Conservation (phyloP, 1,139 yeast species). For the Arxiozyma slooffiae region DNA sequence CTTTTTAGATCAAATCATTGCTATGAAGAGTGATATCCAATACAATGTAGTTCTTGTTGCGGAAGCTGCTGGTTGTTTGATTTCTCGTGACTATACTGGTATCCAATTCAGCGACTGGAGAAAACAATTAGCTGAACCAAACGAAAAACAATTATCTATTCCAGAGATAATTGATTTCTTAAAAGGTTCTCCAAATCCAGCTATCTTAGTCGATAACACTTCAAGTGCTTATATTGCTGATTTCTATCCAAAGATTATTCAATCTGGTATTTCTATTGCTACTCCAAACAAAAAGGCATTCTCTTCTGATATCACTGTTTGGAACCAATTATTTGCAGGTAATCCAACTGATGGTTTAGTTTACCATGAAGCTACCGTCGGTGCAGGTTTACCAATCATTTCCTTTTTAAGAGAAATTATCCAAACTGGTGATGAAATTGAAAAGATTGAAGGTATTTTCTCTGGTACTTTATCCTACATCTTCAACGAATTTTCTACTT, state of each 20-base stretch:
- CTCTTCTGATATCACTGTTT: slow-evolving; percentile 62
- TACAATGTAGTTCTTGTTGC: slow-evolving; percentile 78
- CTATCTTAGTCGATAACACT: slow-evolving; percentile 86
- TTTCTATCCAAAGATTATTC: slow-evolving; percentile 62
- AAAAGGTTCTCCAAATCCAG: slow-evolving; percentile 58
- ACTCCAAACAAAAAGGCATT: slow-evolving; percentile 98
- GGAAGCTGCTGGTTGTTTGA: slow-evolving; percentile 58
- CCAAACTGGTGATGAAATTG: slow-evolving; percentile 84
- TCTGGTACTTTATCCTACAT: slow-evolving; percentile 96
- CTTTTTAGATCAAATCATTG: slow-evolving; percentile 62
- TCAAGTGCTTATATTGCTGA: slow-evolving; percentile 70
- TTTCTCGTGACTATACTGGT: slow-evolving; percentile 60
- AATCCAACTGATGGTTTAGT: slow-evolving; percentile 58
- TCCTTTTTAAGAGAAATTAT: slow-evolving; percentile 80
- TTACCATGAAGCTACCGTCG: slow-evolving; percentile 98
- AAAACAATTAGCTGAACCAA: slow-evolving; percentile 38
- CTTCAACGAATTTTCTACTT: slow-evolving; percentile 82
- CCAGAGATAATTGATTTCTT: slow-evolving; percentile 54
- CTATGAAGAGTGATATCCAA: slow-evolving; percentile 37
- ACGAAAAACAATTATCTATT: slow-evolving; percentile 44
- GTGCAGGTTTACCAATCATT: slow-evolving; percentile 94
- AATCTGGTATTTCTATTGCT: slow-evolving; percentile 80
- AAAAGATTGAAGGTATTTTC: slow-evolving; percentile 88
- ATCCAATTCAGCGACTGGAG: slow-evolving; percentile 56
- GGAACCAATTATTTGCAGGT: slow-evolving; percentile 63